Percentiles rank a stretch among this genome's conserved stretches.
Conservation (phyloP, 331 rosid species). For the Telfairia occidentalis region DNA sequence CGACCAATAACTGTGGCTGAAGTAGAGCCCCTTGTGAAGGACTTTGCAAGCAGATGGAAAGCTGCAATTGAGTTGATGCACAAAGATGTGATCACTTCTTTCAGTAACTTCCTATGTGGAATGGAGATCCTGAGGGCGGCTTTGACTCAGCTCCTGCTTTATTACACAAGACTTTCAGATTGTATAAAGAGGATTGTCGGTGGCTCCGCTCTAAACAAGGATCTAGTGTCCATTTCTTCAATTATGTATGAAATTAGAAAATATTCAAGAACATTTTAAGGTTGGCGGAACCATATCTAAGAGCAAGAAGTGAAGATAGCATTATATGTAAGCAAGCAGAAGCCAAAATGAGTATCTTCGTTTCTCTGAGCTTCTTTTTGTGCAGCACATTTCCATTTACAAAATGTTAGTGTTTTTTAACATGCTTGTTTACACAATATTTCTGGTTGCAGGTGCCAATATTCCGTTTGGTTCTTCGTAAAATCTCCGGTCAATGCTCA, state of each 20-base stretch:
- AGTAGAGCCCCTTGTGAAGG: slow-evolving; percentile 96
- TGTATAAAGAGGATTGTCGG: slow-evolving; percentile 70
- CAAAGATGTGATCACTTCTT: slow-evolving; percentile 93
- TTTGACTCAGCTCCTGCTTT: slow-evolving; percentile 77
- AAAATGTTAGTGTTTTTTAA: background rate
- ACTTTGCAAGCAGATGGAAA: slow-evolving; percentile 93
- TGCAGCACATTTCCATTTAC: background rate
- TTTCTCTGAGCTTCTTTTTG: background rate
- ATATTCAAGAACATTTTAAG: slow-evolving; percentile 84
- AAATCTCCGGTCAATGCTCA: background rate
- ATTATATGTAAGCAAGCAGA: background rate
- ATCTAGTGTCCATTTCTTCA: slow-evolving; percentile 75
- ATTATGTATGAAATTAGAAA: slow-evolving; percentile 95
- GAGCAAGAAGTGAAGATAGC: slow-evolving; percentile 7
- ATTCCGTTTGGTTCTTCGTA: background rate
- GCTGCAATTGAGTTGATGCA: slow-evolving; percentile 96
- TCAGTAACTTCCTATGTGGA: slow-evolving; percentile 93
- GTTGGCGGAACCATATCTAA: background rate
- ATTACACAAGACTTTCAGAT: slow-evolving; percentile 86
- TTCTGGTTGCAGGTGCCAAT: background rate
- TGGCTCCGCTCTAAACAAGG: slow-evolving; percentile 72
- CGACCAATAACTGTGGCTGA: slow-evolving; percentile 63
- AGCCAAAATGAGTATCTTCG: background rate
- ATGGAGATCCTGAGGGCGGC: slow-evolving; percentile 97
- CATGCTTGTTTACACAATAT: background rate